Conservation (phyloP, 306 rosid genomes). For the Lathyrus aphaca region DNA sequence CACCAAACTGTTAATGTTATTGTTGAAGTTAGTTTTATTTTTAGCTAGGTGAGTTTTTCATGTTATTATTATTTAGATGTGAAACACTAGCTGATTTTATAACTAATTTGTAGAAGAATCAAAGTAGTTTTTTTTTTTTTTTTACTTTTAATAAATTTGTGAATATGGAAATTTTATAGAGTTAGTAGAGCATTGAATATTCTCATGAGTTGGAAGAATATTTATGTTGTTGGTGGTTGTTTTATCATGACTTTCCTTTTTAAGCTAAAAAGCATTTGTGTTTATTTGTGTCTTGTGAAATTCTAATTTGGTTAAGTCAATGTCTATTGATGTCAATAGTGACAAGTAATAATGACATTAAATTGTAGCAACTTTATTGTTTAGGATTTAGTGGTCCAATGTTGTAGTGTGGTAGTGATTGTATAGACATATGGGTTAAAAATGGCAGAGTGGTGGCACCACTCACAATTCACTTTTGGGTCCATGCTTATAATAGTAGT, state of each 20-base stretch:
- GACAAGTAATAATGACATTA: slow-evolving; percentile 37
- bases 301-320: slow-evolving; percentile 39
- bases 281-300: slow-evolving; percentile 23
- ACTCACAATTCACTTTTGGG: slow-evolving; percentile 8
- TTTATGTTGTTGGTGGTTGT: slow-evolving; percentile 31
- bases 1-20: slow-evolving; percentile 38
- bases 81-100: slow-evolving; percentile 53
- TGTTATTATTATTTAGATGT: slow-evolving; percentile 39
- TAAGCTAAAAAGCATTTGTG: slow-evolving; percentile 4
- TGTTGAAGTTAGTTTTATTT: slow-evolving; percentile 44
- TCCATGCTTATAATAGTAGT: slow-evolving; percentile 6
- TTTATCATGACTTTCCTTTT: slow-evolving; percentile 30
- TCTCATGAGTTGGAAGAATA: slow-evolving; percentile 31
- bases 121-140: slow-evolving; percentile 19
- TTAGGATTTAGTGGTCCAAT: slow-evolving; percentile 42
- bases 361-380: slow-evolving; percentile 39
- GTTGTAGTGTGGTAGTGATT: slow-evolving; percentile 27
- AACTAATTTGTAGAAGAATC: slow-evolving; percentile 63
- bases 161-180: slow-evolving; percentile 39
- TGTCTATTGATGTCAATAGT: slow-evolving; percentile 25
- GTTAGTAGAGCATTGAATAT: slow-evolving; percentile 49
- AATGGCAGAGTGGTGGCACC: slow-evolving; percentile 35
- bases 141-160: slow-evolving; percentile 30
- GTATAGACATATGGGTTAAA: slow-evolving; percentile 30
- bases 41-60: slow-evolving; percentile 46